phyloP scores from a whole-genome alignment of 768 basidiomycete genomes.

The Hypholoma sublateritium region DNA sequence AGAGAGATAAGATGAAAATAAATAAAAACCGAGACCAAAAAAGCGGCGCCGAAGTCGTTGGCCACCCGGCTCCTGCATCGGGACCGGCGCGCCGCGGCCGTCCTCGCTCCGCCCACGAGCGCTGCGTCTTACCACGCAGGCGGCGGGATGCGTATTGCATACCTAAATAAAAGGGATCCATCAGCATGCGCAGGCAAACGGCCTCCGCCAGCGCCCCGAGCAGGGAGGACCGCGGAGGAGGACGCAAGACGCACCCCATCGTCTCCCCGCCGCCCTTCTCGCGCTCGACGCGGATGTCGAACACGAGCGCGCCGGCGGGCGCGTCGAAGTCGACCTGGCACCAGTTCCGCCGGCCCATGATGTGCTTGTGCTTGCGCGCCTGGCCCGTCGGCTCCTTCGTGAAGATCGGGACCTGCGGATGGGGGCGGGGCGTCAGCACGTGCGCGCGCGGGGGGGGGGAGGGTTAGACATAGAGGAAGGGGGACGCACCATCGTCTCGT shows the following conservation, averaged over 20 bases:
- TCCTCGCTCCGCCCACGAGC: too few species aligned
- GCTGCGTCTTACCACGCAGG: too few species aligned
- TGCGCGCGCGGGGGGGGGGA: neutral
- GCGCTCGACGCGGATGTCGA: slow-evolving; percentile 86
- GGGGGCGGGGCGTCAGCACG: neutral
- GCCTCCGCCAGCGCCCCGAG: too few species aligned
- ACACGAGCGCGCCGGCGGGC: slow-evolving; percentile 63
- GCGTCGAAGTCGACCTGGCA: slow-evolving; percentile 65
- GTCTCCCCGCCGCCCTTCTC: slow-evolving; percentile 82
- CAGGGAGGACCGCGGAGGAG: too few species aligned
- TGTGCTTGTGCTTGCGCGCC: slow-evolving; percentile 71
- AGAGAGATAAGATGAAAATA: too few species aligned
- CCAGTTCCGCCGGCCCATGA: slow-evolving; percentile 92
- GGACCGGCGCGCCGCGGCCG: too few species aligned
- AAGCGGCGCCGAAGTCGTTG: too few species aligned
- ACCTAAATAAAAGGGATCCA: too few species aligned
- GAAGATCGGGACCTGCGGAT: slow-evolving; percentile 71
- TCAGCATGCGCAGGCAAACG: too few species aligned
- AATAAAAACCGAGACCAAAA: too few species aligned
- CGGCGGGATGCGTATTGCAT: too few species aligned
- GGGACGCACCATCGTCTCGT: slow-evolving; percentile 75
- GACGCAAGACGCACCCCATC: slow-evolving; percentile 61
- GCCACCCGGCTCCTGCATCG: too few species aligned
- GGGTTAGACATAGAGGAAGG: neutral
- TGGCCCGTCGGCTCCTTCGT: slow-evolving; percentile 73